Evolutionary conservation across 768 basidiomycete genomes (phyloP).

Genomic region (Leccinum truebloodii): DNA sequence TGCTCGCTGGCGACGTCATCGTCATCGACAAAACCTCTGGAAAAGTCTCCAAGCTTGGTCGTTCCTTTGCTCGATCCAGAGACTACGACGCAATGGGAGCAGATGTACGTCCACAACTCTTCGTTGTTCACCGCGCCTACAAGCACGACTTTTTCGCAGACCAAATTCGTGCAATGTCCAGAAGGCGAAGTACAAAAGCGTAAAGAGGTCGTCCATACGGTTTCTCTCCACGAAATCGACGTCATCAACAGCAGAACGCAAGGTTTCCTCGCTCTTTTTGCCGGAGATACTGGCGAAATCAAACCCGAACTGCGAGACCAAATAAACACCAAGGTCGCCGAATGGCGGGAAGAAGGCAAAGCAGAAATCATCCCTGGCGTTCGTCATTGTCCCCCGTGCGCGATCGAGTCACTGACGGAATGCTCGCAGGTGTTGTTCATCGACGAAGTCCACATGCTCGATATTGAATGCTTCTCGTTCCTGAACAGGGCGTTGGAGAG

Average conservation of each 20-base stretch:
- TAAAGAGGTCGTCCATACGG: constrained; percentile 96
- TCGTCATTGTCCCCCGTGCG: constrained; percentile 29
- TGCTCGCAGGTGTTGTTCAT: constrained; percentile 85
- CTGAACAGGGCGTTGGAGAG: constrained; percentile 94
- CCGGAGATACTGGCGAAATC: constrained; percentile 98
- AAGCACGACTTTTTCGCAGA: constrained; percentile 48
- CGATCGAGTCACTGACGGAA: not conserved
- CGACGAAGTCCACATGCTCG: constrained; percentile 99
- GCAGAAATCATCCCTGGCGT: constrained; percentile 97
- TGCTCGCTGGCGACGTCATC: constrained; percentile 91
- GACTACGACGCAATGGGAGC: constrained; percentile 99
- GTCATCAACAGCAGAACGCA: constrained; percentile 99
- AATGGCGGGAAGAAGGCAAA: constrained; percentile 99
- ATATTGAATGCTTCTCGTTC: constrained; percentile 99
- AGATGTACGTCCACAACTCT: constrained; percentile 62
- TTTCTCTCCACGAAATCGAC: constrained; percentile 97
- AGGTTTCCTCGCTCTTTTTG: constrained; percentile 93
- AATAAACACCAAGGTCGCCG: constrained; percentile 94
- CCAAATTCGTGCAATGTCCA: constrained; percentile 97
- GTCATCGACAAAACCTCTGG: constrained; percentile 98
- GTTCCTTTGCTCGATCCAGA: constrained; percentile 94
- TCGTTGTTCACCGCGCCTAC: not conserved
- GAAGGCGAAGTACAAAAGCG: constrained; percentile 98
- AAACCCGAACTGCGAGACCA: constrained; percentile 95
- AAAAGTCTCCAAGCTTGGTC: constrained; percentile 93